These are phyloP conservation scores for Medakamo hakoo DNA, from an alignment of 139 green algal species.

Conservation along the genomic window DNA sequence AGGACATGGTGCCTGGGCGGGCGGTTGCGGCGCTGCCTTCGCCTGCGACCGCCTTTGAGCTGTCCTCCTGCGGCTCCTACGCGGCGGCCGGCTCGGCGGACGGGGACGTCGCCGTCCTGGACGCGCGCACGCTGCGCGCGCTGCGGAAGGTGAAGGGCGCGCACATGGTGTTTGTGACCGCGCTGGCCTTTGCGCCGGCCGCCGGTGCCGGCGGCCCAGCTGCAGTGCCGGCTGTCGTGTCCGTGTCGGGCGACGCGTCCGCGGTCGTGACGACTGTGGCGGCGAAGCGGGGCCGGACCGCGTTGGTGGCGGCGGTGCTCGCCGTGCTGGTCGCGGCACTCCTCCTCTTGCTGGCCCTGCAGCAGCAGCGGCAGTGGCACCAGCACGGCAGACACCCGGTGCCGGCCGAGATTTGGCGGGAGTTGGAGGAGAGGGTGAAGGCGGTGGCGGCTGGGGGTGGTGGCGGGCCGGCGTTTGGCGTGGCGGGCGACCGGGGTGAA, in stretches of 20 bases:
- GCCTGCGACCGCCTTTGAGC: constrained; percentile 15
- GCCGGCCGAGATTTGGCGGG: not conserved
- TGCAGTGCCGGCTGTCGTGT: not conserved
- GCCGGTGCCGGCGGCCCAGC: not conserved
- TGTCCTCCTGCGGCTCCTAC: constrained; percentile 1
- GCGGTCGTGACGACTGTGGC: not conserved
- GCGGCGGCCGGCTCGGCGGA: constrained; percentile 8
- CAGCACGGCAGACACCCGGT: not conserved
- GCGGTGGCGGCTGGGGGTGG: no score
- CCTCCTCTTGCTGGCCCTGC: no score
- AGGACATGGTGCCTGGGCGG: not conserved
- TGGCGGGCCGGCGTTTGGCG: no score
- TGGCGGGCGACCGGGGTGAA: no score
- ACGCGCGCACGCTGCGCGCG: constrained; percentile 1
- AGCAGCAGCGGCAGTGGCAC: no score
- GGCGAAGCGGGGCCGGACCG: not conserved
- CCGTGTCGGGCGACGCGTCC: not conserved
- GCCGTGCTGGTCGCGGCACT: not conserved
- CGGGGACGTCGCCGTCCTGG: constrained; percentile 4
- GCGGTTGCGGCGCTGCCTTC: not conserved
- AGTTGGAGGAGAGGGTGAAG: not conserved
- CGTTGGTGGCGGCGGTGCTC: not conserved
- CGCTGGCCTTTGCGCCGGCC: constrained; percentile 6
- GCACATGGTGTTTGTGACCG: constrained; percentile 25
- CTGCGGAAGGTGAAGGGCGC: constrained; percentile 3